Evolutionary conservation across 306 rosid genomes (phyloP).

Genomic region (Dryas alaskensis): DNA sequence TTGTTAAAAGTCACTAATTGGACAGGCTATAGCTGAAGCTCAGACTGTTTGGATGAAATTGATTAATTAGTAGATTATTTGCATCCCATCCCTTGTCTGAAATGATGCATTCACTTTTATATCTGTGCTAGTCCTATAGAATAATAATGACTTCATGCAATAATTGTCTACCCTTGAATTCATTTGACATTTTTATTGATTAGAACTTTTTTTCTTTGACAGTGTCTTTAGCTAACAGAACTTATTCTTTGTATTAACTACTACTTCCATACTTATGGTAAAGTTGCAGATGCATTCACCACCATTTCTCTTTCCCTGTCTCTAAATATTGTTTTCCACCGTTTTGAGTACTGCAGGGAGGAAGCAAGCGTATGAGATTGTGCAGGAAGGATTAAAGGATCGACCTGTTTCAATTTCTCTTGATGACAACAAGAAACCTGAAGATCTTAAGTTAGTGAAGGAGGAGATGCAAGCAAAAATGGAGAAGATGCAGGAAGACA

Average conservation of each 20-base stretch:
- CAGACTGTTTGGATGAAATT: background rate
- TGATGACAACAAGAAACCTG: conserved; percentile 35
- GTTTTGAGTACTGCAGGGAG: conserved; percentile 43
- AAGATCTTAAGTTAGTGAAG: conserved; percentile 40
- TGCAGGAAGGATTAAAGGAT: conserved; percentile 41
- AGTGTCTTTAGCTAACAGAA: background rate
- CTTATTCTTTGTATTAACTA: background rate
- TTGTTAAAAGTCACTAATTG: background rate
- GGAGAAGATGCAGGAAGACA: conserved; percentile 39
- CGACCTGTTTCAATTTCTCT: conserved; percentile 31
- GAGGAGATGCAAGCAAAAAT: conserved; percentile 38
- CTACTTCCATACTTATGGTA: background rate
- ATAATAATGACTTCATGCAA: background rate
- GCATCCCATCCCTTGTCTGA: background rate
- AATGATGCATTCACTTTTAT: background rate
- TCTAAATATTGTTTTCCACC: background rate
- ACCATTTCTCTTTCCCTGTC: background rate
- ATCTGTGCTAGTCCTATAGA: background rate
- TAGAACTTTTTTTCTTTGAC: background rate
- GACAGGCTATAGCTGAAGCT: background rate
- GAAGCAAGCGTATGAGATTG: conserved; percentile 39
- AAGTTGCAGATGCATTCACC: background rate
- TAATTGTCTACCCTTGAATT: background rate
- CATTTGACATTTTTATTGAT: background rate
- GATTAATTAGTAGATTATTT: too few relatives aligned